Conservation (phyloP, 352 stramenopile genomes). For the Pythium pyrilobum region DNA sequence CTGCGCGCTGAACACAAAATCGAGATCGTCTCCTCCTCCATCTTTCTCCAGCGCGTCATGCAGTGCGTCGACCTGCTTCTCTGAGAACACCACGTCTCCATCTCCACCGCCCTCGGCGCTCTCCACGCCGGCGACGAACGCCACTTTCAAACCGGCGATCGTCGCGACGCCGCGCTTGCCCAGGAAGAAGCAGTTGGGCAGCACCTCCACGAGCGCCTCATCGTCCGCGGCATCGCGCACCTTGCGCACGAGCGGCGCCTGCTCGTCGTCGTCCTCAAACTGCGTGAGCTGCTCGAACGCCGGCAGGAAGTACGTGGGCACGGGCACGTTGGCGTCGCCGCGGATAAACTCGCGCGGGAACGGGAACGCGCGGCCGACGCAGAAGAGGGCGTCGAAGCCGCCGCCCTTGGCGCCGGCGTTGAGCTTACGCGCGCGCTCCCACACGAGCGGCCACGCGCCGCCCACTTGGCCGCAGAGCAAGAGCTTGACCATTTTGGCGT, state of each 20-base stretch:
- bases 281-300: constrained; percentile 23
- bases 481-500: constrained; percentile 57
- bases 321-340: constrained; percentile 28
- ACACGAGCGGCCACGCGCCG: constrained; percentile 55
- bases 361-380: constrained; percentile 49
- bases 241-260: constrained; percentile 31
- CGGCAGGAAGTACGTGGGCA: constrained; percentile 61
- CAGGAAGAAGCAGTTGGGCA: constrained; percentile 49
- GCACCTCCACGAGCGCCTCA: constrained; percentile 29
- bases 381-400: constrained; percentile 60
- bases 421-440: constrained; percentile 66
- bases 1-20: constrained; percentile 64
- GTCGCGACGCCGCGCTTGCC: constrained; percentile 29
- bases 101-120: background rate
- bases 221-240: constrained; percentile 16
- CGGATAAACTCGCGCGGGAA: constrained; percentile 42
- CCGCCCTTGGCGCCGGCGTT: constrained; percentile 46
- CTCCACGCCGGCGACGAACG: constrained; percentile 17
- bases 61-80: constrained; percentile 16
- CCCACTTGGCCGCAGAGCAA: constrained; percentile 67
- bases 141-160: constrained; percentile 24
- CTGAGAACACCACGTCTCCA: background rate
- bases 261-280: constrained; percentile 25
- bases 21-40: constrained; percentile 21
- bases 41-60: constrained; percentile 15